These are phyloP conservation scores for Neurospora sp. DNA, from an alignment of 495 filamentous ascomycete species.

Conservation along the genomic window DNA sequence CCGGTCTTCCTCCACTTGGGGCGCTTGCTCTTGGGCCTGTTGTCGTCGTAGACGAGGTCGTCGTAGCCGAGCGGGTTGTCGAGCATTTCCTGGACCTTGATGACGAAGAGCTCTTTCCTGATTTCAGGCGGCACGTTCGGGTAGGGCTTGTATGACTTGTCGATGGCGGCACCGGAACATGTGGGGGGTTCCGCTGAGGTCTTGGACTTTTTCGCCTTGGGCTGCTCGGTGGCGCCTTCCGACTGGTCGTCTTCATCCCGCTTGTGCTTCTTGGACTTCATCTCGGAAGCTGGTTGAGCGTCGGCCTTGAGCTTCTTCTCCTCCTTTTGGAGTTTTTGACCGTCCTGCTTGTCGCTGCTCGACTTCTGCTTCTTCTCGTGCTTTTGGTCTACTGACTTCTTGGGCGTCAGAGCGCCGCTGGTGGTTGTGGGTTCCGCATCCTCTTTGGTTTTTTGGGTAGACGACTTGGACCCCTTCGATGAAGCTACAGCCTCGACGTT, in stretches of 20 bases:
- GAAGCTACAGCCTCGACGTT: background rate
- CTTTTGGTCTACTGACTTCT: background rate
- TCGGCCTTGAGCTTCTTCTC: background rate
- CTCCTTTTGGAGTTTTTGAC: background rate
- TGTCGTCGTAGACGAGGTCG: slow-evolving; percentile 14
- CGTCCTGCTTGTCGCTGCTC: background rate
- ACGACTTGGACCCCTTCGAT: background rate
- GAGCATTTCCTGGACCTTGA: slow-evolving; percentile 13
- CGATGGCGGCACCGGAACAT: background rate
- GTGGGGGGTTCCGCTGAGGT: background rate
- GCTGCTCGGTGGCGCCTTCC: background rate
- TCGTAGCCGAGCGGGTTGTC: slow-evolving; percentile 18
- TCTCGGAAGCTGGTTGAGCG: too few species aligned
- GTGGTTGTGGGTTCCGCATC: background rate
- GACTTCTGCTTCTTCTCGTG: background rate
- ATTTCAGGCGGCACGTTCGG: background rate
- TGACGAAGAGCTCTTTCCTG: background rate
- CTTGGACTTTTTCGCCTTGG: slow-evolving; percentile 7
- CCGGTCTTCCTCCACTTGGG: background rate
- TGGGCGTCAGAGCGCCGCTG: background rate
- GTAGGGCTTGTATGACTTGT: background rate
- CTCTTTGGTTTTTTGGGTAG: background rate
- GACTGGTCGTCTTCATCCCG: background rate
- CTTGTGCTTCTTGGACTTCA: slow-evolving; percentile 4
- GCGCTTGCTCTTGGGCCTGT: background rate